These are phyloP conservation scores for Coemansia sp. DNA, from an alignment of 192 early-diverging fungal genomes.

Conservation along the genomic window DNA sequence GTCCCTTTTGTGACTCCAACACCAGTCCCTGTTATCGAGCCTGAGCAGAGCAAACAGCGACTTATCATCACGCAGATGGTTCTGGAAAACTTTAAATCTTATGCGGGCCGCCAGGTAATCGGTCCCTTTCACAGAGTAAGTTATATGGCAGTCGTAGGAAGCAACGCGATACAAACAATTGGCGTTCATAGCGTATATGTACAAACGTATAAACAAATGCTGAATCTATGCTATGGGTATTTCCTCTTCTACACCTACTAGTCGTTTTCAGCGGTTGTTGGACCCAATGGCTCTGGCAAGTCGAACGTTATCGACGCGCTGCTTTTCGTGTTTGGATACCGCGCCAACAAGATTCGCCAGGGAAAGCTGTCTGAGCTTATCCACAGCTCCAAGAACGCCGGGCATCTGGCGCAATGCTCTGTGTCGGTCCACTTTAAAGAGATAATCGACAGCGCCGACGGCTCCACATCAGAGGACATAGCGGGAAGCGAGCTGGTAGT, in stretches of 20 bases:
- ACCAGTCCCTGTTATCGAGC: background rate
- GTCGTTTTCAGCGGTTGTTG: slow-evolving; percentile 77
- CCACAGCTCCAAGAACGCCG: slow-evolving; percentile 79
- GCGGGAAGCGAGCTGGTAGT: slow-evolving; percentile 72
- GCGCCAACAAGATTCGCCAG: slow-evolving; percentile 96
- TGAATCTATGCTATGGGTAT: background rate
- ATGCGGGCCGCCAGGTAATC: slow-evolving; percentile 84
- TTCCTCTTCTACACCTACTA: slow-evolving; percentile 12
- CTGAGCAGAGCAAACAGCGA: slow-evolving; percentile 34
- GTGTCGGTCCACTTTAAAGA: slow-evolving; percentile 96
- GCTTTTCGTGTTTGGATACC: slow-evolving; percentile 97
- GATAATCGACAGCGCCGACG: slow-evolving; percentile 73
- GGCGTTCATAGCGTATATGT: no score
- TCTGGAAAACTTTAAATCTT: slow-evolving; percentile 95
- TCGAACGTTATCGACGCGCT: slow-evolving; percentile 98
- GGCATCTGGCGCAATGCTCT: slow-evolving; percentile 68
- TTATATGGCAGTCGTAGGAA: no score
- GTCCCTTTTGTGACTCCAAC: background rate
- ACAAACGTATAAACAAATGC: no score
- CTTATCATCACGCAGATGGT: slow-evolving; percentile 81
- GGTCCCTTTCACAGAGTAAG: slow-evolving; percentile 94
- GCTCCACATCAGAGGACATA: slow-evolving; percentile 61
- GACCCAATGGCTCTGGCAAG: slow-evolving; percentile 98
- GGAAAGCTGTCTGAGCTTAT: slow-evolving; percentile 93
- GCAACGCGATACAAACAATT: no score